Percentiles rank a stretch among this genome's conserved stretches.
Evolutionary conservation across 495 filamentous ascomycete genomes (phyloP).

Genomic region (Letharia lupina): DNA sequence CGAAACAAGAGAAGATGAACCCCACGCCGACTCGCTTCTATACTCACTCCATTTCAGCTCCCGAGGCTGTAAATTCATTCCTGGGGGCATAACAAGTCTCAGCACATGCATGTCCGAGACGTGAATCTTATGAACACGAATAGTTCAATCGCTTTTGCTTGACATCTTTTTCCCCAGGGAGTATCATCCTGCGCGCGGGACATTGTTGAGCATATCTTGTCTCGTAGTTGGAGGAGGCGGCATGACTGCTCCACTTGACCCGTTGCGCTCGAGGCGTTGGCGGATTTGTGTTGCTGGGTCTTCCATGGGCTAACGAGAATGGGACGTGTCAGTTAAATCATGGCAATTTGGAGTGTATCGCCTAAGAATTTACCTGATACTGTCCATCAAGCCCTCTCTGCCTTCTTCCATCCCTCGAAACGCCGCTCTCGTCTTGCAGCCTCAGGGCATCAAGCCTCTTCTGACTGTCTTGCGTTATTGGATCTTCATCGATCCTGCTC

Average conservation of each 20-base stretch:
- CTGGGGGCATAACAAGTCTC: not conserved
- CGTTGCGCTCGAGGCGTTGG: slow-evolving; percentile 21
- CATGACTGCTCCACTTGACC: slow-evolving; percentile 17
- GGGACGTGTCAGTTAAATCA: not conserved
- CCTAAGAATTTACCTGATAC: slow-evolving; percentile 35
- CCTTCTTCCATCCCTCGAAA: slow-evolving; percentile 39
- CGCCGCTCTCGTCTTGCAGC: slow-evolving; percentile 59
- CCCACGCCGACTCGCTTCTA: slow-evolving; percentile 11
- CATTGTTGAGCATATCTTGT: slow-evolving; percentile 25
- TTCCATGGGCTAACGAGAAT: slow-evolving; percentile 14
- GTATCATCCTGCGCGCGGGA: slow-evolving; percentile 20
- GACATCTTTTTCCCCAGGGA: not conserved
- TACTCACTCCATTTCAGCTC: not conserved
- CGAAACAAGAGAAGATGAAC: slow-evolving; percentile 8
- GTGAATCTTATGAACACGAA: slow-evolving; percentile 10
- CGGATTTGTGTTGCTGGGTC: slow-evolving; percentile 24
- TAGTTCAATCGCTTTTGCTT: slow-evolving; percentile 4
- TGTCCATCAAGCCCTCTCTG: slow-evolving; percentile 37
- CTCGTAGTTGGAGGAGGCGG: slow-evolving; percentile 19
- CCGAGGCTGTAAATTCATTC: not conserved
- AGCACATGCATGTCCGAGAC: not conserved
- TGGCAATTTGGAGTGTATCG: not conserved
- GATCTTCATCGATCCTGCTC: slow-evolving; percentile 62
- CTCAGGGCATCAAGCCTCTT: slow-evolving; percentile 76
- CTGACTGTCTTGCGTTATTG: slow-evolving; percentile 70